Percentiles rank a stretch among this genome's conserved stretches.
Evolutionary conservation across 108 stramenopile genomes (phyloP).

Genomic region (Fistulifera pelliculosa): DNA sequence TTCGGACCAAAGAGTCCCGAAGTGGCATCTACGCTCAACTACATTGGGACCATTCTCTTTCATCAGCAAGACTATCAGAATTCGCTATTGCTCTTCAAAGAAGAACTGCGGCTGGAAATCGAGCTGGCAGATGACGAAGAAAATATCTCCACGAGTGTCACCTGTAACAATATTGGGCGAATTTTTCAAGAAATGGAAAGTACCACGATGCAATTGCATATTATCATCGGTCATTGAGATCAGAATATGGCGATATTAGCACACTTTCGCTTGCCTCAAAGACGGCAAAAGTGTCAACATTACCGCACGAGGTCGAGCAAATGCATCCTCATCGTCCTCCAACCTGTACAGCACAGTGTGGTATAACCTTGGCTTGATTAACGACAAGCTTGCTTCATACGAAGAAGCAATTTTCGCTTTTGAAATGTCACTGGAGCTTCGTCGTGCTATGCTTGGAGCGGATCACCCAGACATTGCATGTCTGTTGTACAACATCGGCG

Average conservation of each 20-base stretch:
- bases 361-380: slow-evolving; percentile 48
- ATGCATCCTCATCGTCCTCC: slow-evolving; percentile 11
- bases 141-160: slow-evolving; percentile 14
- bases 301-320: neutral
- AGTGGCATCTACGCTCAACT: slow-evolving; percentile 35
- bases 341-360: slow-evolving; percentile 43
- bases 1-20: slow-evolving; percentile 19
- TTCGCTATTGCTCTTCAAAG: slow-evolving; percentile 32
- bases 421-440: slow-evolving; percentile 32
- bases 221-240: slow-evolving; percentile 22
- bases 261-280: neutral
- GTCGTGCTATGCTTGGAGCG: slow-evolving; percentile 27
- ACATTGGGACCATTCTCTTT: slow-evolving; percentile 39
- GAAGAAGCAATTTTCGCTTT: slow-evolving; percentile 33
- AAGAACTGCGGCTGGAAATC: slow-evolving; percentile 33
- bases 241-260: neutral
- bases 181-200: slow-evolving; percentile 37
- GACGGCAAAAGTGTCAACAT: neutral
- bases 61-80: slow-evolving; percentile 26
- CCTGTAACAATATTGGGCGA: slow-evolving; percentile 50
- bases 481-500: slow-evolving; percentile 43
- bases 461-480: slow-evolving; percentile 45
- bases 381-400: slow-evolving; percentile 32
- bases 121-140: neutral
- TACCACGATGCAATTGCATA: slow-evolving; percentile 33